These are phyloP conservation scores for Fraxinus americana DNA, from an alignment of 257 asterid species.

Conservation along the genomic window DNA sequence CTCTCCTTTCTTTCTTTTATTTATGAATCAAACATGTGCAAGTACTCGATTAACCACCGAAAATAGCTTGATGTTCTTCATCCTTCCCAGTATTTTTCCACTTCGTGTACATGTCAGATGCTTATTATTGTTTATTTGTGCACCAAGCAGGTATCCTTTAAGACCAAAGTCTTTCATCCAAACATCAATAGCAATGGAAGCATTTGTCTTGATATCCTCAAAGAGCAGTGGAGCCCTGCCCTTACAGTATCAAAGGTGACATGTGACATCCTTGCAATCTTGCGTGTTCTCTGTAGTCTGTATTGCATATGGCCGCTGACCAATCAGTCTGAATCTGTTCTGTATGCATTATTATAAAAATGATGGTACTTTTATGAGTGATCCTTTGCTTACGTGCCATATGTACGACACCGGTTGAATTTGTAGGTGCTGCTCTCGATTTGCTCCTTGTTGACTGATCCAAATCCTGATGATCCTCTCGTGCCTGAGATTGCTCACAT, in stretches of 20 bases:
- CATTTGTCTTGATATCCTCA: conserved; percentile 55
- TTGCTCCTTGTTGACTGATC: conserved; percentile 82
- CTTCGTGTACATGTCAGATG: not conserved
- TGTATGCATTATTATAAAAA: not conserved
- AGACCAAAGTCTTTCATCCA: conserved; percentile 52
- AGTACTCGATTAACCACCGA: not conserved
- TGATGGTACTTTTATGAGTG: not conserved
- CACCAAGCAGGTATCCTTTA: conserved; percentile 42
- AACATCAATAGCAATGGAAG: conserved; percentile 52
- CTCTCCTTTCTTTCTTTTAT: not conserved
- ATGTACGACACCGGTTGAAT: not conserved
- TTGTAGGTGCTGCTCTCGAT: conserved; percentile 74
- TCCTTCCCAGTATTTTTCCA: not conserved
- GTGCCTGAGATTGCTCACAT: conserved; percentile 84
- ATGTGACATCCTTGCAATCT: not conserved
- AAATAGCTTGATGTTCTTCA: not conserved
- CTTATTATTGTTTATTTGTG: not conserved
- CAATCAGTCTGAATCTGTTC: not conserved
- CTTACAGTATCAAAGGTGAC: conserved; percentile 52
- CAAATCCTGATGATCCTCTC: conserved; percentile 84
- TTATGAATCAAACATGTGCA: not conserved
- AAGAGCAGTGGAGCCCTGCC: conserved; percentile 61
- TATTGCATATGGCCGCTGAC: not conserved
- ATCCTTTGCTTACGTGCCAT: not conserved
- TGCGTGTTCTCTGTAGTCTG: not conserved